Percentiles rank a stretch among this genome's conserved stretches.
phyloP scores from a whole-genome alignment of 108 stramenopile genomes.

The Chaetoceros muelleri region DNA sequence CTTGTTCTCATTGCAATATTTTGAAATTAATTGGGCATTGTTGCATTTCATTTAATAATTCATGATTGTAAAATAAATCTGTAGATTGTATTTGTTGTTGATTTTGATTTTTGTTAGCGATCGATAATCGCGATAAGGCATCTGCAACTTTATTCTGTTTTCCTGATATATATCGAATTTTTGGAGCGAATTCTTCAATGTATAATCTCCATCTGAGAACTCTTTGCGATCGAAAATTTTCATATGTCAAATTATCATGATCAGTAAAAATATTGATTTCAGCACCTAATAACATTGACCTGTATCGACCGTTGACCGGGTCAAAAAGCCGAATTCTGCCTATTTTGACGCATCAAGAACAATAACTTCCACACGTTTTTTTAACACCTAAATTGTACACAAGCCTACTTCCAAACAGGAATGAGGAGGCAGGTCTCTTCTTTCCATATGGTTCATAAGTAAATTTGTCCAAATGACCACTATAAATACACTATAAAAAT shows the following conservation, averaged over 20 bases:
- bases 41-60: constrained; percentile 7
- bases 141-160: background rate
- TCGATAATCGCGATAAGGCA: background rate
- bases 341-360: too few species aligned
- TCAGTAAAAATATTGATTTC: constrained; percentile 26
- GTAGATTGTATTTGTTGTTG: background rate
- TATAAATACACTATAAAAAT: too few species aligned
- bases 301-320: too few species aligned
- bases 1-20: constrained; percentile 4
- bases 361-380: too few species aligned
- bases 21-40: constrained; percentile 5
- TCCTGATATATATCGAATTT: constrained; percentile 17
- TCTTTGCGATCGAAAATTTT: constrained; percentile 20
- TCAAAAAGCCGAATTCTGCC: too few species aligned
- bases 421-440: too few species aligned
- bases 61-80: constrained; percentile 4
- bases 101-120: background rate
- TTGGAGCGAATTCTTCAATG: constrained; percentile 25
- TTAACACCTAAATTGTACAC: too few species aligned
- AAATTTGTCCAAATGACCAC: too few species aligned
- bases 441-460: too few species aligned
- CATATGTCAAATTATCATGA: constrained; percentile 24
- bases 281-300: constrained; percentile 9
- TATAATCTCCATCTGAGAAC: constrained; percentile 29
- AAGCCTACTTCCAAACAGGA: too few species aligned